A percentile compares a stretch with the other conserved stretches of the same genome.
phyloP scores from a whole-genome alignment of 495 filamentous ascomycete species.

The Cercophora newfieldiana region DNA sequence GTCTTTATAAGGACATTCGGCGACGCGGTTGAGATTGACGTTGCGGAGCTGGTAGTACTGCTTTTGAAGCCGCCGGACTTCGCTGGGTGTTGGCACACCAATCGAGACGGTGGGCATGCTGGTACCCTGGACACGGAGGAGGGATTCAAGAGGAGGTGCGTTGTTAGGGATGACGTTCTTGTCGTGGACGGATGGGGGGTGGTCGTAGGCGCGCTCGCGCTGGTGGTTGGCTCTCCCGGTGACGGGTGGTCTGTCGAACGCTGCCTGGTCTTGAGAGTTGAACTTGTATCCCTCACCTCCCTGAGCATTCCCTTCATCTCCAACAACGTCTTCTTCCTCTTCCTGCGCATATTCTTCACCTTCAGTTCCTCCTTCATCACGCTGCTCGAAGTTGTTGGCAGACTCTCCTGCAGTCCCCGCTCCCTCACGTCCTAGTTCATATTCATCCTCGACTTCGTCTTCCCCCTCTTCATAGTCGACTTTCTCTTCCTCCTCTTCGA shows the following conservation, averaged over 20 bases:
- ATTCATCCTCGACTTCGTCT: neutral
- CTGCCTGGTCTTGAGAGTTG: too few species aligned
- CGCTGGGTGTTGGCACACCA: conserved; percentile 42
- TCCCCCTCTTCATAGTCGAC: too few species aligned
- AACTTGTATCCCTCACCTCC: neutral
- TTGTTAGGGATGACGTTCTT: conserved; percentile 31
- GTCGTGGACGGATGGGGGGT: conserved; percentile 25
- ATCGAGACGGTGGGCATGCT: conserved; percentile 36
- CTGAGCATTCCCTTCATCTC: neutral
- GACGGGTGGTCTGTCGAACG: neutral
- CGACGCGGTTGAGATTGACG: conserved; percentile 33
- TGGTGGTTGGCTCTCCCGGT: conserved; percentile 10
- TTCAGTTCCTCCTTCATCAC: too few species aligned
- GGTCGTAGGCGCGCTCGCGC: conserved; percentile 25
- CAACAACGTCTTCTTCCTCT: neutral
- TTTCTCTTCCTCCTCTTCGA: too few species aligned
- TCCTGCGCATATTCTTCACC: neutral
- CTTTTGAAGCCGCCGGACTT: conserved; percentile 35
- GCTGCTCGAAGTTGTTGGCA: too few species aligned
- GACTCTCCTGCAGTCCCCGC: neutral
- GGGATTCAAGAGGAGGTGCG: conserved; percentile 36
- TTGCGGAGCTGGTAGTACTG: conserved; percentile 36
- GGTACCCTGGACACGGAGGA: conserved; percentile 32
- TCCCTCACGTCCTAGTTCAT: neutral
- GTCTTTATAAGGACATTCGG: conserved; percentile 36